Percentiles rank a stretch among this genome's conserved stretches.
These are phyloP conservation scores for Spathaspora sp. DNA, from an alignment of 805 yeast genomes.

Conservation along the genomic window DNA sequence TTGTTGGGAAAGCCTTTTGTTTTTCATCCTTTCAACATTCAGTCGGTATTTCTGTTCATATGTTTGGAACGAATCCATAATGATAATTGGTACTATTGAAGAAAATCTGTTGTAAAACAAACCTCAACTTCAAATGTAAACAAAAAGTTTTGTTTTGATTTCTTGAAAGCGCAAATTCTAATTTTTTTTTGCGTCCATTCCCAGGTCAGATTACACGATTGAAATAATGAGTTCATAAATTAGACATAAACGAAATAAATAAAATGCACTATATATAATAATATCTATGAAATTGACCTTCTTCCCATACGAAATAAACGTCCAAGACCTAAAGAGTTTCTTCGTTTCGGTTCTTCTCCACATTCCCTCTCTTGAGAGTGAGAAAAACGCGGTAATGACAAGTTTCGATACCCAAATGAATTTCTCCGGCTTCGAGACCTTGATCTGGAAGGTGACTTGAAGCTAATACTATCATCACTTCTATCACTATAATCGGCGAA, in stretches of 20 bases:
- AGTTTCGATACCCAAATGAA: slow-evolving; percentile 1
- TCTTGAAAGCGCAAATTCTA: background rate
- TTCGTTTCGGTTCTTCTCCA: background rate
- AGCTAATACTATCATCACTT: background rate
- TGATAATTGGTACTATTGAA: background rate
- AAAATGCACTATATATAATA: background rate
- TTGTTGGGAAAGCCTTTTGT: background rate
- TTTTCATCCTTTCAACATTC: slow-evolving; percentile 3
- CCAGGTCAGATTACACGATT: background rate
- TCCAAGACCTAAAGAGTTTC: background rate
- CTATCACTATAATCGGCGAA: background rate
- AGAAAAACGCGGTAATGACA: slow-evolving; percentile 6
- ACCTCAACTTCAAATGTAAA: too few relatives aligned
- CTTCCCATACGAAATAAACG: background rate
- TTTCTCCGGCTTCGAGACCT: background rate
- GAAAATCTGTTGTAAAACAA: background rate
- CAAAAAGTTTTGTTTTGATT: background rate
- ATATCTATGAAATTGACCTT: background rate
- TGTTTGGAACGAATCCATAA: slow-evolving; percentile 6
- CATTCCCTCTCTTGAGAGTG: background rate
- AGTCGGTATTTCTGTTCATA: slow-evolving; percentile 3
- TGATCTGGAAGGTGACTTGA: slow-evolving; percentile 1
- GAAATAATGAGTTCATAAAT: background rate
- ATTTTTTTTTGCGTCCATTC: background rate
- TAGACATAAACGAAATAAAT: too few relatives aligned